phyloP scores from a whole-genome alignment of 192 early-diverging fungal genomes.

The Linderina pennispora region DNA sequence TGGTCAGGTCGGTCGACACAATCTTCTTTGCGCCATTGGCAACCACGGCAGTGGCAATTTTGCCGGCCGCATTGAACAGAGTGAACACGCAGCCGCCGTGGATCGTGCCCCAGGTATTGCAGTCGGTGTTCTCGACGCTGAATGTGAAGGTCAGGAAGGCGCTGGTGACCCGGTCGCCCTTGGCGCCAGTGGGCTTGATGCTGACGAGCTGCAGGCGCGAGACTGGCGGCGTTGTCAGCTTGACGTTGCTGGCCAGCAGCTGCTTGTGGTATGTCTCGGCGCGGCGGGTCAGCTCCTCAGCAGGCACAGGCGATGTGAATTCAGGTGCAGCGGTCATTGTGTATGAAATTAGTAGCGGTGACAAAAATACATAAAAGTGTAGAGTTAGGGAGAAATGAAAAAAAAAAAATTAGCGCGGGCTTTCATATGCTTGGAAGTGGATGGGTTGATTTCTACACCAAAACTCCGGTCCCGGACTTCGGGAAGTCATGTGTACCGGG shows the following conservation, averaged over 20 bases:
- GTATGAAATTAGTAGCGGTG: neutral
- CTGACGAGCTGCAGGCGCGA: slow-evolving; percentile 22
- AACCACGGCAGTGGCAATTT: slow-evolving; percentile 38
- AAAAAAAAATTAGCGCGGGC: neutral
- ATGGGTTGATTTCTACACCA: too few relatives aligned
- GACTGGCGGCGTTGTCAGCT: slow-evolving; percentile 27
- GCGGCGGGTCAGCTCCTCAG: slow-evolving; percentile 12
- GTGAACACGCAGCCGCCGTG: slow-evolving; percentile 46
- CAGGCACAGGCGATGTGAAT: slow-evolving; percentile 2
- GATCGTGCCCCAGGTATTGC: slow-evolving; percentile 43
- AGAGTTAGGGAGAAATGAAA: neutral
- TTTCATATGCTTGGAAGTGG: too few relatives aligned
- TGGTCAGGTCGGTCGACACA: slow-evolving; percentile 36
- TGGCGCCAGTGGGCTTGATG: slow-evolving; percentile 26
- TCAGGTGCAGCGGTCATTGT: neutral
- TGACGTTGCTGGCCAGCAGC: slow-evolving; percentile 26
- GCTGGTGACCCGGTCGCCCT: slow-evolving; percentile 31
- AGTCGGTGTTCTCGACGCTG: slow-evolving; percentile 27
- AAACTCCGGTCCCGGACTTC: too few relatives aligned
- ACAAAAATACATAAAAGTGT: neutral
- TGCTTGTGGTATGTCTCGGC: slow-evolving; percentile 20
- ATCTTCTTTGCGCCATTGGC: slow-evolving; percentile 19
- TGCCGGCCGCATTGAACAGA: slow-evolving; percentile 36
- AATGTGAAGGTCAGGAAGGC: slow-evolving; percentile 14
- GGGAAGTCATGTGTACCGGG: neutral